phyloP scores from a whole-genome alignment of 2,329 filamentous ascomycete genomes.

The Aureobasidium sp. region DNA sequence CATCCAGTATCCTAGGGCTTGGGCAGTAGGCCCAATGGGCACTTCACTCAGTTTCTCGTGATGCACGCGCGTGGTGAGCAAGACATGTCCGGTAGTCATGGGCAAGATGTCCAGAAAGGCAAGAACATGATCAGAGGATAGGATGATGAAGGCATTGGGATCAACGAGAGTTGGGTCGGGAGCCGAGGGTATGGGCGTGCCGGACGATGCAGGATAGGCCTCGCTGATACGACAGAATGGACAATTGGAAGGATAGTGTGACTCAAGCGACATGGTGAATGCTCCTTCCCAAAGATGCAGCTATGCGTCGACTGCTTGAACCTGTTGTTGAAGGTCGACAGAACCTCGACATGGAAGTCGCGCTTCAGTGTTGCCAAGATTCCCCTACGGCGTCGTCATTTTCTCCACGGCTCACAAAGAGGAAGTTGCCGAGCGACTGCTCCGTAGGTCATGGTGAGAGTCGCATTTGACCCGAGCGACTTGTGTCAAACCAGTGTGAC shows the following conservation, averaged over 20 bases:
- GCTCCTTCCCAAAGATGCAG: background rate
- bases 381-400: background rate
- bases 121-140: slow-evolving; percentile 68
- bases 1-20: slow-evolving; percentile 44
- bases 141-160: slow-evolving; percentile 50
- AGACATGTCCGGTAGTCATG: slow-evolving; percentile 70
- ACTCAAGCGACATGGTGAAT: slow-evolving; percentile 10
- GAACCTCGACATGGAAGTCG: background rate
- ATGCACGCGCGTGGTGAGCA: slow-evolving; percentile 72
- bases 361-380: background rate
- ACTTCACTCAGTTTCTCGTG: slow-evolving; percentile 70
- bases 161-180: slow-evolving; percentile 26
- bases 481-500: background rate
- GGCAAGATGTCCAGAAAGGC: slow-evolving; percentile 94
- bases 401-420: background rate
- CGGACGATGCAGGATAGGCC: slow-evolving; percentile 37
- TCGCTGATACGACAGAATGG: slow-evolving; percentile 52
- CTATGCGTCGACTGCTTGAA: background rate
- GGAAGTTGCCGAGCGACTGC: background rate
- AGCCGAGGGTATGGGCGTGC: slow-evolving; percentile 23
- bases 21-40: slow-evolving; percentile 18
- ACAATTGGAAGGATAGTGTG: slow-evolving; percentile 39
- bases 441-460: background rate
- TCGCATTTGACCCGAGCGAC: background rate
- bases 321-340: background rate